Percentiles rank a stretch among this genome's conserved stretches.
phyloP scores from a whole-genome alignment of 1,284 basidiomycete genomes.

The Malassezia slooffiae region DNA sequence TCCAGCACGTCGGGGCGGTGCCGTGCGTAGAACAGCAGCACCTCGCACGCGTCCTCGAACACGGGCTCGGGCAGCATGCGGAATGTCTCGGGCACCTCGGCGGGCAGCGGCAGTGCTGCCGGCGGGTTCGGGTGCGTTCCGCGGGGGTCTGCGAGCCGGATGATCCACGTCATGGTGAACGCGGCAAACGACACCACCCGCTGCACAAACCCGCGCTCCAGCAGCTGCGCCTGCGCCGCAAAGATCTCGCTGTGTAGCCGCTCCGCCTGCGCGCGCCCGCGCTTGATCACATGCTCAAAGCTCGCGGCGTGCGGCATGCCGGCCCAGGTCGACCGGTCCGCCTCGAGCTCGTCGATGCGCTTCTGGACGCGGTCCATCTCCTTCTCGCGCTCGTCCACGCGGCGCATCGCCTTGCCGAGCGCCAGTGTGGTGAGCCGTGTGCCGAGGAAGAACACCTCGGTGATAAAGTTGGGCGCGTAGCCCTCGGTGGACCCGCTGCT shows the following conservation, averaged over 20 bases:
- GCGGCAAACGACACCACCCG: slow-evolving; percentile 70
- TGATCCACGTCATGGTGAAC: slow-evolving; percentile 88
- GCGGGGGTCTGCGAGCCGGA: slow-evolving; percentile 77
- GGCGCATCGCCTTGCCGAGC: slow-evolving; percentile 53
- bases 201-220: slow-evolving; percentile 73
- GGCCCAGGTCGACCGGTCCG: slow-evolving; percentile 28
- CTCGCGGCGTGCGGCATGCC: slow-evolving; percentile 28
- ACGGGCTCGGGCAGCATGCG: slow-evolving; percentile 86
- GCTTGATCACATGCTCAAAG: slow-evolving; percentile 44
- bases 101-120: slow-evolving; percentile 57
- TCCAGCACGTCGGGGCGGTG: slow-evolving; percentile 69
- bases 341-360: slow-evolving; percentile 66
- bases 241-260: slow-evolving; percentile 52
- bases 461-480: slow-evolving; percentile 69
- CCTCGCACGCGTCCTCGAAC: slow-evolving; percentile 81
- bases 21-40: slow-evolving; percentile 66
- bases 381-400: slow-evolving; percentile 66
- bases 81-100: slow-evolving; percentile 73
- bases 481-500: slow-evolving; percentile 16
- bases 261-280: slow-evolving; percentile 29
- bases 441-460: slow-evolving; percentile 77
- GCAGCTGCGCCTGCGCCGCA: slow-evolving; percentile 72
- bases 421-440: slow-evolving; percentile 32
- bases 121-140: slow-evolving; percentile 58
- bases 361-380: slow-evolving; percentile 52